Evolutionary conservation across 129 eudicot genomes (phyloP).

Genomic region (Chrysanthemum lavandulifolium): DNA sequence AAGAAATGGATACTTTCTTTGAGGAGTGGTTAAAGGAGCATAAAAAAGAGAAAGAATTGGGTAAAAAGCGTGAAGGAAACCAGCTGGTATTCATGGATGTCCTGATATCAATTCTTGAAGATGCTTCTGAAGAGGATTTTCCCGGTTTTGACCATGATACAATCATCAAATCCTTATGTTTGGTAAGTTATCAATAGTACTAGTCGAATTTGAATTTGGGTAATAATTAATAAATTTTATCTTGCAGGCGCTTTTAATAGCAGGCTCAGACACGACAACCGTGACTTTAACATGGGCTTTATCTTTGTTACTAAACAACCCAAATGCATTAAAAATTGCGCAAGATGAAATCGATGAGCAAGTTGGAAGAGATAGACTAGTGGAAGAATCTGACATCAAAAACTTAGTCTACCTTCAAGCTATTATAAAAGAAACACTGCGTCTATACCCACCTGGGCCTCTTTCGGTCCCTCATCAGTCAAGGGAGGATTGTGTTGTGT

Average conservation of each 20-base stretch:
- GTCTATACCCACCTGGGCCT: conserved; percentile 37
- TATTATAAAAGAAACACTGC: conserved; percentile 35
- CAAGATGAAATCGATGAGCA: conserved; percentile 29
- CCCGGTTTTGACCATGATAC: conserved; percentile 25
- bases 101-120: conserved; percentile 16
- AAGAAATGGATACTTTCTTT: conserved; percentile 31
- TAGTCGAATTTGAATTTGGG: not conserved
- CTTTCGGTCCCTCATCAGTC: conserved; percentile 31
- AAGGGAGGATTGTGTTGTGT: conserved; percentile 32
- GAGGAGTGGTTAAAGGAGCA: conserved; percentile 32
- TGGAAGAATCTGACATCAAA: conserved; percentile 34
- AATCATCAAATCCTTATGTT: conserved; percentile 25
- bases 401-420: conserved; percentile 42
- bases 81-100: conserved; percentile 30
- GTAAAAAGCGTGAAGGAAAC: not conserved
- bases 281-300: conserved; percentile 44
- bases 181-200: conserved; percentile 18
- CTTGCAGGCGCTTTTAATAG: conserved; percentile 15
- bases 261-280: conserved; percentile 28
- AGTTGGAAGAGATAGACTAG: conserved; percentile 40
- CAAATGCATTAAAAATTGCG: not conserved
- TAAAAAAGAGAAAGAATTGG: not conserved
- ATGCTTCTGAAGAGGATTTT: conserved; percentile 23
- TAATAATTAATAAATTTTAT: not conserved
- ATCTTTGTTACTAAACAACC: conserved; percentile 40